Percentiles rank a stretch among this genome's conserved stretches.
These are phyloP conservation scores for Phoma sp. DNA, from an alignment of 2,329 filamentous ascomycete species.

Conservation along the genomic window DNA sequence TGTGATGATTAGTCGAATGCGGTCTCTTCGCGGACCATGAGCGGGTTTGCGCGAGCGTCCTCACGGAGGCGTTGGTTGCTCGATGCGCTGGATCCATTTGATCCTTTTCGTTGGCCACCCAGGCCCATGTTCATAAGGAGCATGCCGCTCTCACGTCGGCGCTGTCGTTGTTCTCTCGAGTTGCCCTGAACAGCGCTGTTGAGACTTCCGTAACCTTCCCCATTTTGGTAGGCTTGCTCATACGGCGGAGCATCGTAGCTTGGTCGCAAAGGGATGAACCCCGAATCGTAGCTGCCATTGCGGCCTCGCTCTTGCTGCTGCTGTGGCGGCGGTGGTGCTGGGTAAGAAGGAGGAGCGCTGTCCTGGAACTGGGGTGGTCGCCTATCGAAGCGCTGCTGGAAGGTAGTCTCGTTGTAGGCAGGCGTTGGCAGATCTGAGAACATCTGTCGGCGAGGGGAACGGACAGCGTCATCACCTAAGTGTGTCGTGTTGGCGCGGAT, in stretches of 20 bases:
- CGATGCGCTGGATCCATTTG: conserved; percentile 29
- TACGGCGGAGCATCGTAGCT: conserved; percentile 53
- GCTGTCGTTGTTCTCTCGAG: conserved; percentile 42
- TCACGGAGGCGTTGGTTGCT: conserved; percentile 15
- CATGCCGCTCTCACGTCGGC: conserved; percentile 50
- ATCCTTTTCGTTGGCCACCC: conserved; percentile 46
- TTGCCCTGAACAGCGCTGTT: conserved; percentile 40
- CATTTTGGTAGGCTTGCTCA: conserved; percentile 36
- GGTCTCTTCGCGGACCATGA: conserved; percentile 32
- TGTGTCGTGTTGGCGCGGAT: conserved; percentile 51
- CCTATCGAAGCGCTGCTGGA: conserved; percentile 46
- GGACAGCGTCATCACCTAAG: conserved; percentile 64
- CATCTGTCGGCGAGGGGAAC: conserved; percentile 70
- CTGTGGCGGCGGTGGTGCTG: conserved; percentile 36
- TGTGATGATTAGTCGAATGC: conserved; percentile 31
- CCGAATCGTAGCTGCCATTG: conserved; percentile 54
- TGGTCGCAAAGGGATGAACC: conserved; percentile 60
- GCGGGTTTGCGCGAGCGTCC: conserved; percentile 27
- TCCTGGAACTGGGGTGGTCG: conserved; percentile 34
- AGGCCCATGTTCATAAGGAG: conserved; percentile 49
- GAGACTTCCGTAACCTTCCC: conserved; percentile 45
- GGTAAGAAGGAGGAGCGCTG: conserved; percentile 30
- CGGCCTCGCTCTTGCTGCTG: conserved; percentile 38
- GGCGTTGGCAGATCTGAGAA: conserved; percentile 72
- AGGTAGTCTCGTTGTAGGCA: conserved; percentile 65